Evolutionary conservation across 805 yeast species (phyloP).

Genomic region (Kodamaea leandrae): DNA sequence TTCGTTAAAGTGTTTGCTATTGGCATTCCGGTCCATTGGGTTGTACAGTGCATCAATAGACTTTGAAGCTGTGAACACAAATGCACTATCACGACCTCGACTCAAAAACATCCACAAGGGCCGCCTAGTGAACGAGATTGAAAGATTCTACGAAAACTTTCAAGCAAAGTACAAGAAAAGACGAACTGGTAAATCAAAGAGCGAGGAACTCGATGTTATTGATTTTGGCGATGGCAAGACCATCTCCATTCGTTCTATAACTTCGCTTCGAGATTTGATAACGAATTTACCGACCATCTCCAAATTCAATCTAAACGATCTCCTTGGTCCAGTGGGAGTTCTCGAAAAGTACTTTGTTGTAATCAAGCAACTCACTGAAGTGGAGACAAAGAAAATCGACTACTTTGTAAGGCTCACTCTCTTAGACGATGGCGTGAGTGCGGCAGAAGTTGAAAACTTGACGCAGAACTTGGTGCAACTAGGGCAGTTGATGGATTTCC

Average conservation of each 20-base stretch:
- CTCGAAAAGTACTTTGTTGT: constrained; percentile 1
- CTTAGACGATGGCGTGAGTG: constrained; percentile 17
- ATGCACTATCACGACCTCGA: neutral
- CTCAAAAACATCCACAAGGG: neutral
- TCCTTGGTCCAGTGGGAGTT: constrained; percentile 2
- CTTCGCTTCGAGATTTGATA: constrained; percentile 19
- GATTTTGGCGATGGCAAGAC: constrained; percentile 8
- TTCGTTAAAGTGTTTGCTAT: constrained; percentile 16
- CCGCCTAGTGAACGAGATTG: neutral
- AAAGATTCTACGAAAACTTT: neutral
- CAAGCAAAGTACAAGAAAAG: neutral
- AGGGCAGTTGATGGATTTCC: too few relatives aligned
- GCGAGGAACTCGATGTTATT: constrained; percentile 14
- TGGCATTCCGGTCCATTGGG: neutral
- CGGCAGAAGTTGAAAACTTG: constrained; percentile 13
- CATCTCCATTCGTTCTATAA: constrained; percentile 18
- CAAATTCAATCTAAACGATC: constrained; percentile 3
- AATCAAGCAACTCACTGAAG: neutral
- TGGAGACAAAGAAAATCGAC: constrained; percentile 12
- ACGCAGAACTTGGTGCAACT: constrained; percentile 13
- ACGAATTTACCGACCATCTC: constrained; percentile 18
- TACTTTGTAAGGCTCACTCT: constrained; percentile 17
- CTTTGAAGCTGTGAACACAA: neutral
- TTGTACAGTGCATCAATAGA: neutral
- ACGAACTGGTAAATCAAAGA: neutral